Evolutionary conservation across 2,329 filamentous ascomycete species (phyloP).

Genomic region (Ophiostoma populinum): DNA sequence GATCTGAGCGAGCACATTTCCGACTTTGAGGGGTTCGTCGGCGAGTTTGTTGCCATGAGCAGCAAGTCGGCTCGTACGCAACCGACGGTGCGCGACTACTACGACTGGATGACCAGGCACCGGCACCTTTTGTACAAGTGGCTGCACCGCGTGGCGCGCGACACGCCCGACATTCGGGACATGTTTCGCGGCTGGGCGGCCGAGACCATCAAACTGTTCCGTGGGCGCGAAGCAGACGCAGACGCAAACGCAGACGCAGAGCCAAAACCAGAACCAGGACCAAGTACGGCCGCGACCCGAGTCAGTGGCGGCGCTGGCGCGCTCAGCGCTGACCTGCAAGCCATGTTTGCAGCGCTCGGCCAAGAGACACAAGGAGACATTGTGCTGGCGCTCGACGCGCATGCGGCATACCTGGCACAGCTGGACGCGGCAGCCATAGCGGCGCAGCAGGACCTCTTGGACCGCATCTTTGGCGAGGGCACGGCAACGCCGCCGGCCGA

Average conservation of each 20-base stretch:
- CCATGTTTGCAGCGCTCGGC: constrained; percentile 29
- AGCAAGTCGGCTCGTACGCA: constrained; percentile 21
- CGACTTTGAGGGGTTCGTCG: constrained; percentile 50
- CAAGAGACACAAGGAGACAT: constrained; percentile 27
- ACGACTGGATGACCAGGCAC: constrained; percentile 47
- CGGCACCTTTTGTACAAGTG: constrained; percentile 48
- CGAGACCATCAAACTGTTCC: constrained; percentile 38
- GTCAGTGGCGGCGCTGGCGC: constrained; percentile 20
- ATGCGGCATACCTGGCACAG: constrained; percentile 39
- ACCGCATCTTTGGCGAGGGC: constrained; percentile 14
- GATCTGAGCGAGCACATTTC: constrained; percentile 53
- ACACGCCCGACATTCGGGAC: constrained; percentile 46
- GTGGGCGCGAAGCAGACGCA: constrained; percentile 1
- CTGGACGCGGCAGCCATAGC: constrained; percentile 35
- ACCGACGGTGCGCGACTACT: constrained; percentile 56
- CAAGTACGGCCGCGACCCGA: neutral
- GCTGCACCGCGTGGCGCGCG: constrained; percentile 50
- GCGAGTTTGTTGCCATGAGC: constrained; percentile 48
- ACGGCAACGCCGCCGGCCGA: constrained; percentile 7
- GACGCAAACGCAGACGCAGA: neutral
- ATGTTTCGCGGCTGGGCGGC: constrained; percentile 46
- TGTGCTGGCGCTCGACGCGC: constrained; percentile 35
- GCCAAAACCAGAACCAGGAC: neutral
- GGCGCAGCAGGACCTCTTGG: constrained; percentile 41
- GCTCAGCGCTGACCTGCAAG: constrained; percentile 23